Evolutionary conservation across 192 early-diverging fungal genomes (phyloP).

Genomic region (Podila epigama): DNA sequence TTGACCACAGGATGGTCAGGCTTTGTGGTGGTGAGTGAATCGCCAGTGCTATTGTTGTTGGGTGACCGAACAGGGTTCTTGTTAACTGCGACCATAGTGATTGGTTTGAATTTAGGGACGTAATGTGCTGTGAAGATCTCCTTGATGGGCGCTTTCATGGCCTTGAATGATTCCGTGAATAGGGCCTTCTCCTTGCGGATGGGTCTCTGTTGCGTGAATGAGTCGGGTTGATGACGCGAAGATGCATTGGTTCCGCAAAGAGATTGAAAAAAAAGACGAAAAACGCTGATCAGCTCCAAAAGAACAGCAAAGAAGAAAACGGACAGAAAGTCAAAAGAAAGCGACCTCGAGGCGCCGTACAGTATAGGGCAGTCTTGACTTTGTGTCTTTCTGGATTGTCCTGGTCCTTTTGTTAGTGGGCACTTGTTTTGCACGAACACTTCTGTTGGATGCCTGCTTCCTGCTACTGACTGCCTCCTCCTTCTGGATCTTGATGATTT

Average conservation of each 20-base stretch:
- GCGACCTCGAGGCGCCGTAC: not conserved
- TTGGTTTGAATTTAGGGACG: slow-evolving; percentile 5
- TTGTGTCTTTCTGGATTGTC: not conserved
- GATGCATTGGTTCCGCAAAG: too few relatives aligned
- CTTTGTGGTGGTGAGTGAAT: not conserved
- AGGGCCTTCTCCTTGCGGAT: slow-evolving; percentile 3
- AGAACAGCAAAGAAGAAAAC: not conserved
- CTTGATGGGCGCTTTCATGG: slow-evolving; percentile 18
- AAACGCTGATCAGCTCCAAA: not conserved
- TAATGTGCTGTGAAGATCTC: slow-evolving; percentile 38
- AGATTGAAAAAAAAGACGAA: not conserved
- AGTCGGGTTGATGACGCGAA: too few relatives aligned
- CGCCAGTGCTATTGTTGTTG: too few relatives aligned
- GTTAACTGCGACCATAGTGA: slow-evolving; percentile 25
- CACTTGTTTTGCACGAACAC: not conserved
- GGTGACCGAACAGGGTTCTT: not conserved
- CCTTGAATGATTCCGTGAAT: slow-evolving; percentile 33
- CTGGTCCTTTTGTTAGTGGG: not conserved
- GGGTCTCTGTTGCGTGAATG: not conserved
- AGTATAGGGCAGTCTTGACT: not conserved
- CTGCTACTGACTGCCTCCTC: too few relatives aligned
- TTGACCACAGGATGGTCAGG: not conserved
- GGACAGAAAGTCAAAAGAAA: not conserved
- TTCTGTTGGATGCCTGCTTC: not conserved
- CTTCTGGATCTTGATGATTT: slow-evolving; percentile 30